Evolutionary conservation across 2,329 filamentous ascomycete species (phyloP).

Genomic region (Ophiostoma populinum): DNA sequence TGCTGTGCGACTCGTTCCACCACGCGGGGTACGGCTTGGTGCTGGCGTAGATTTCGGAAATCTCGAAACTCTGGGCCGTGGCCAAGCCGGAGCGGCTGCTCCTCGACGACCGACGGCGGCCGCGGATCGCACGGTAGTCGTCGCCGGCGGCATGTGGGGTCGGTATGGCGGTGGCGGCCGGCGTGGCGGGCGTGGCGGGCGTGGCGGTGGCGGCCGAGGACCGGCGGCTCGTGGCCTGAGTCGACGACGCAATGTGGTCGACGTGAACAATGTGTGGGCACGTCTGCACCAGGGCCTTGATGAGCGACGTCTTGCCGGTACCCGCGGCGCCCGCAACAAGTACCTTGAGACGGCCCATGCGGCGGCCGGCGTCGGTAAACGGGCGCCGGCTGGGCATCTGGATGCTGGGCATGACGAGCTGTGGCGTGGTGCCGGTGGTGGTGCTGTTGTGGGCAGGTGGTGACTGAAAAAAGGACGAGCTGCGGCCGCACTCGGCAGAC

Average conservation of each 20-base stretch:
- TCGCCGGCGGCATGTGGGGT: no score
- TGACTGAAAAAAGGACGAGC: no score
- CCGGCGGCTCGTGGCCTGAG: slow-evolving; percentile 10
- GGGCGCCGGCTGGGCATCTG: slow-evolving; percentile 76
- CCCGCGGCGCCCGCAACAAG: slow-evolving; percentile 66
- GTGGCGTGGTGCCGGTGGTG: slow-evolving; percentile 39
- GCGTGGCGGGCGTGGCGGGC: no score
- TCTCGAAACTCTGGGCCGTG: slow-evolving; percentile 18
- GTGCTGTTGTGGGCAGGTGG: slow-evolving; percentile 12
- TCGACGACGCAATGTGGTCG: slow-evolving; percentile 37
- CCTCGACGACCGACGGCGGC: slow-evolving; percentile 7
- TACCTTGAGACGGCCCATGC: slow-evolving; percentile 75
- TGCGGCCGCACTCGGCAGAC: no score
- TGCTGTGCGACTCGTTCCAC: slow-evolving; percentile 68
- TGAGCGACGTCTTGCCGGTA: slow-evolving; percentile 75
- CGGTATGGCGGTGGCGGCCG: no score
- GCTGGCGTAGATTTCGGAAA: slow-evolving; percentile 59
- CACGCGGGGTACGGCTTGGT: slow-evolving; percentile 75
- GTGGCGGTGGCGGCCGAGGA: slow-evolving; percentile 7
- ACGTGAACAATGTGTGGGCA: slow-evolving; percentile 91
- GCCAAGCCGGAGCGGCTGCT: slow-evolving; percentile 12
- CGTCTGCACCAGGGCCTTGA: slow-evolving; percentile 70
- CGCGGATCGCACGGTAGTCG: slow-evolving; percentile 10
- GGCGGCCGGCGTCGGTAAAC: slow-evolving; percentile 75
- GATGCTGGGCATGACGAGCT: slow-evolving; percentile 96